A percentile compares a stretch with the other conserved stretches of the same genome.
These are phyloP conservation scores for Camellia oleifera DNA, from an alignment of 179 eudicot species.

Conservation along the genomic window DNA sequence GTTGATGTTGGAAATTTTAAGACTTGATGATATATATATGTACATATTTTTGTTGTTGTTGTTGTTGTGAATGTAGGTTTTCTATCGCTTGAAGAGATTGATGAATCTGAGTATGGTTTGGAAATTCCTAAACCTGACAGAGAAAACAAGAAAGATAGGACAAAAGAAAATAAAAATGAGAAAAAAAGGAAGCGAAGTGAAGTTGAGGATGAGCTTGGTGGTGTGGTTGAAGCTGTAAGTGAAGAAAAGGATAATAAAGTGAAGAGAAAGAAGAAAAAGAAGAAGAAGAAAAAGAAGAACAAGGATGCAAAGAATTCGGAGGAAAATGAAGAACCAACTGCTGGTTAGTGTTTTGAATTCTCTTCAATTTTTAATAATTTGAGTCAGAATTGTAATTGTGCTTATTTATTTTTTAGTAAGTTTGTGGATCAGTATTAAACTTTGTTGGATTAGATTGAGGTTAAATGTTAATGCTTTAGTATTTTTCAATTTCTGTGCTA, in stretches of 20 bases:
- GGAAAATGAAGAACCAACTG: constrained; percentile 25
- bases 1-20: background rate
- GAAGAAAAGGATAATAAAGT: constrained; percentile 23
- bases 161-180: constrained; percentile 17
- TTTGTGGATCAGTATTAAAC: background rate
- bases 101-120: constrained; percentile 61
- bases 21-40: background rate
- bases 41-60: no score
- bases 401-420: no score
- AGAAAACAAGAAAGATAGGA: constrained; percentile 23
- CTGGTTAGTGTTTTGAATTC: constrained; percentile 28
- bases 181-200: constrained; percentile 46
- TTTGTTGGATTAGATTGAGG: background rate
- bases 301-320: constrained; percentile 30
- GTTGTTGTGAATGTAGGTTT: constrained; percentile 46
- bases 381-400: background rate
- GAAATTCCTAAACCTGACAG: constrained; percentile 37
- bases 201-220: constrained; percentile 24
- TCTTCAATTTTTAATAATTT: background rate
- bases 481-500: background rate
- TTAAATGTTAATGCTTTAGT: background rate
- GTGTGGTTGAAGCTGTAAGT: constrained; percentile 19
- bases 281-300: constrained; percentile 22
- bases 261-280: constrained; percentile 21
- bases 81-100: constrained; percentile 85